phyloP scores from a whole-genome alignment of 2,329 filamentous ascomycete genomes.

The Fusarium sterilihyphosum region DNA sequence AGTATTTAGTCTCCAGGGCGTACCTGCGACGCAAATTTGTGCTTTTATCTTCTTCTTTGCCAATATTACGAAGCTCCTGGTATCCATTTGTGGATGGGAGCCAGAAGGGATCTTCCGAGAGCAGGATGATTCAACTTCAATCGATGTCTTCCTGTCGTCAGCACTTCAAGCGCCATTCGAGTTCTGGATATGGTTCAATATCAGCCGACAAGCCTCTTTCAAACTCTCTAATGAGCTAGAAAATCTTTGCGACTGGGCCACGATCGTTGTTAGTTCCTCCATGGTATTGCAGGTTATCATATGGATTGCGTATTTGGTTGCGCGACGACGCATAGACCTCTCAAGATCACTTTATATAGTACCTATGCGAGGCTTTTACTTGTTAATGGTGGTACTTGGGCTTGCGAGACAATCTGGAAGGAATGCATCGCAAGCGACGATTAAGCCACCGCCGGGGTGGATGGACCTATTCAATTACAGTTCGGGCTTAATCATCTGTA shows the following conservation, averaged over 20 bases:
- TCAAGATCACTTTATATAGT: neutral
- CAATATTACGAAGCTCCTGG: neutral
- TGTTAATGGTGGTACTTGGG: neutral
- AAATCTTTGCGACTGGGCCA: neutral
- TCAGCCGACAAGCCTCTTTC: neutral
- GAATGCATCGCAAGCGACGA: neutral
- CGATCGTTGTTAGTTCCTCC: accelerated
- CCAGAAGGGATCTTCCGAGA: neutral
- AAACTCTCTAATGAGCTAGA: accelerated
- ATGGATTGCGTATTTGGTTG: neutral
- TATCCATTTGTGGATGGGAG: constrained; percentile 2
- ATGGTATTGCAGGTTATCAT: neutral
- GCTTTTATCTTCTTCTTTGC: neutral
- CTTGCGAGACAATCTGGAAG: neutral
- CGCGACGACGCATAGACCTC: neutral
- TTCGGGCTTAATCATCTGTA: neutral
- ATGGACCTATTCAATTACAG: neutral
- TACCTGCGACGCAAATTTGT: neutral
- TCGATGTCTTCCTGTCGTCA: accelerated
- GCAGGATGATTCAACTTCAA: accelerated
- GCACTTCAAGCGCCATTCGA: neutral
- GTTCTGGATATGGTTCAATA: constrained; percentile 11
- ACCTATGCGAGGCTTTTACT: neutral
- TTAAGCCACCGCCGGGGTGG: neutral
- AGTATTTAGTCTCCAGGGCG: neutral